Evolutionary conservation across 768 basidiomycete genomes (phyloP).

Genomic region (Panellus pusillus): DNA sequence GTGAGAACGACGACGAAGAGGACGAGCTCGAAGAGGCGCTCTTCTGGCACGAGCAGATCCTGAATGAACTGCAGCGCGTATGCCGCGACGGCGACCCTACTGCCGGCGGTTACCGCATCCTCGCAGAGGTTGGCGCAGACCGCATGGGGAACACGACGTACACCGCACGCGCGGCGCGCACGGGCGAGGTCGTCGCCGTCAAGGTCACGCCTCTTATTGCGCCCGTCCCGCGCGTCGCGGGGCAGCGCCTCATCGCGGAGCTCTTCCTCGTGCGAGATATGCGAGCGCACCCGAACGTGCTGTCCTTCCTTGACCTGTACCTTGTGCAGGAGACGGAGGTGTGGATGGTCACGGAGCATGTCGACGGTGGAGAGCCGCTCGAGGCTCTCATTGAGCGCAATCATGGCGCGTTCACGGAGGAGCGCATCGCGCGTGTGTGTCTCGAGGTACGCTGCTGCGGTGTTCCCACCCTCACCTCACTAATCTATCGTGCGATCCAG

Average conservation of each 20-base stretch:
- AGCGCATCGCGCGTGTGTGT: constrained; percentile 67
- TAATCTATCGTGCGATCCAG: constrained; percentile 28
- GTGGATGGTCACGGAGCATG: constrained; percentile 81
- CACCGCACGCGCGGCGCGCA: constrained; percentile 27
- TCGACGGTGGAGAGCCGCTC: constrained; percentile 67
- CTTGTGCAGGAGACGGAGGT: constrained; percentile 62
- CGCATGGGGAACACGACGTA: constrained; percentile 30
- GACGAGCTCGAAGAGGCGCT: constrained; percentile 19
- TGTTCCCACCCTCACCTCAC: neutral
- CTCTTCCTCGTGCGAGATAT: constrained; percentile 83
- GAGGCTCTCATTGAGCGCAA: constrained; percentile 80
- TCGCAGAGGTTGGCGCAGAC: constrained; percentile 48
- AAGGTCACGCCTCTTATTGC: constrained; percentile 38
- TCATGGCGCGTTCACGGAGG: constrained; percentile 54
- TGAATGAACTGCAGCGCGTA: constrained; percentile 30
- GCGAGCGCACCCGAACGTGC: constrained; percentile 70
- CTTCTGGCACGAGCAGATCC: constrained; percentile 34
- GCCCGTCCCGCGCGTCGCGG: constrained; percentile 61
- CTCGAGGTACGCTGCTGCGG: constrained; percentile 52
- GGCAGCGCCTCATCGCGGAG: constrained; percentile 77
- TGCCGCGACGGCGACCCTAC: constrained; percentile 32
- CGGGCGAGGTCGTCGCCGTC: constrained; percentile 28
- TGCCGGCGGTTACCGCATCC: constrained; percentile 45
- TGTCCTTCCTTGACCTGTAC: constrained; percentile 72
- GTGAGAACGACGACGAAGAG: constrained; percentile 3